Evolutionary conservation across 2,329 filamentous ascomycete species (phyloP).

Genomic region (Clonostachys solani): DNA sequence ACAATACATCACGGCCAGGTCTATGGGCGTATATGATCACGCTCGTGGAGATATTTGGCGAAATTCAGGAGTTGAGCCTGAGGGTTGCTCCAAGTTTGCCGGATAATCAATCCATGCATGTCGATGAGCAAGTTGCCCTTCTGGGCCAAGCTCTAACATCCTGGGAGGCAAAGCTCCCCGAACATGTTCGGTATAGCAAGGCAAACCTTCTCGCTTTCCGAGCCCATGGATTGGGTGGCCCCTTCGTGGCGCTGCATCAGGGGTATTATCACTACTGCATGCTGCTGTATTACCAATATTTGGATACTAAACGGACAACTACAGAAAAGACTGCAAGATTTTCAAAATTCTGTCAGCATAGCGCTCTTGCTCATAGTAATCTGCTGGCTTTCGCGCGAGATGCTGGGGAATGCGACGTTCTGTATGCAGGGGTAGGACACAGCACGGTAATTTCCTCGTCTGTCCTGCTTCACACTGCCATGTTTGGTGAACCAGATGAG

Average conservation of each 20-base stretch:
- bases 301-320: conserved; percentile 18
- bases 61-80: conserved; percentile 23
- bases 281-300: conserved; percentile 24
- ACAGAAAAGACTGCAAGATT: conserved; percentile 20
- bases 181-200: conserved; percentile 10
- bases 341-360: conserved; percentile 18
- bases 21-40: conserved; percentile 24
- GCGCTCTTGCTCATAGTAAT: conserved; percentile 20
- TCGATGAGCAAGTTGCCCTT: conserved; percentile 10
- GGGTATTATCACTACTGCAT: conserved; percentile 26
- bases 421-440: conserved; percentile 26
- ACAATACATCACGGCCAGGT: conserved; percentile 15
- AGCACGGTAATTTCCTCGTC: conserved; percentile 27
- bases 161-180: conserved; percentile 14
- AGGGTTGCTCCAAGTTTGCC: conserved; percentile 18
- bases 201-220: conserved; percentile 18
- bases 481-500: conserved; percentile 23
- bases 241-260: conserved; percentile 25
- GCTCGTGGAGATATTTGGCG: conserved; percentile 20
- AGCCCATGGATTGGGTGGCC: conserved; percentile 15
- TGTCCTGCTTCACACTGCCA: conserved; percentile 22
- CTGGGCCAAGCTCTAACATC: conserved; percentile 11
- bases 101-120: conserved; percentile 15
- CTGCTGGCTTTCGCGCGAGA: conserved; percentile 17
- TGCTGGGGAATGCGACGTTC: conserved; percentile 12